These are phyloP conservation scores for Mucor velutinosus DNA, from an alignment of 371 early-diverging fungal species.

Conservation along the genomic window DNA sequence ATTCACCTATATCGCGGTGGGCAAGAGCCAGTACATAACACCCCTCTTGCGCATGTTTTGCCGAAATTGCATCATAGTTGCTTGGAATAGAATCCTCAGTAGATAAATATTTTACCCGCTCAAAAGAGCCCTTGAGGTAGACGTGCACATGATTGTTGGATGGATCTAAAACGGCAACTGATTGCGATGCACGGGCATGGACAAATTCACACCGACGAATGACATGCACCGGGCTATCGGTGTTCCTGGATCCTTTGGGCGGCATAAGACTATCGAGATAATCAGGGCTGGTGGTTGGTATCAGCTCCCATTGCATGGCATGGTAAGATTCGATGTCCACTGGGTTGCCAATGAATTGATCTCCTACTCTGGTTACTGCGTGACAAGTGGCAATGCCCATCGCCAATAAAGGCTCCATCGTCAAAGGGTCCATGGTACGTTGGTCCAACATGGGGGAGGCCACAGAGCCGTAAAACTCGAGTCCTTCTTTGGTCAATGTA, in stretches of 20 bases:
- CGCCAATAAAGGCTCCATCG: constrained; percentile 56
- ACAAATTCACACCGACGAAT: constrained; percentile 91
- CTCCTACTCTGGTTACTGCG: constrained; percentile 66
- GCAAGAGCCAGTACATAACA: constrained; percentile 83
- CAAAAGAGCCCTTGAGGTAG: constrained; percentile 84
- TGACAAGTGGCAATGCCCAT: constrained; percentile 68
- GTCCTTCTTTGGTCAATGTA: constrained; percentile 75
- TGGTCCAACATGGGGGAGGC: constrained; percentile 18
- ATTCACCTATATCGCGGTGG: constrained; percentile 52
- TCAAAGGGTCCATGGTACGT: constrained; percentile 28
- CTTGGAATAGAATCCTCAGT: constrained; percentile 55
- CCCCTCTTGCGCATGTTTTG: constrained; percentile 70
- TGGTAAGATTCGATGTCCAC: constrained; percentile 75
- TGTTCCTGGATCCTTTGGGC: constrained; percentile 8
- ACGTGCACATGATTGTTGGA: constrained; percentile 57
- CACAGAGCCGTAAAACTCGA: constrained; percentile 62
- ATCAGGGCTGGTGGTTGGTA: constrained; percentile 7
- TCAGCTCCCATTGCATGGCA: constrained; percentile 29
- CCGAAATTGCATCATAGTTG: constrained; percentile 63
- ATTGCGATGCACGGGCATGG: constrained; percentile 84
- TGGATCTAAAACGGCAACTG: constrained; percentile 69
- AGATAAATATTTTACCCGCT: constrained; percentile 64
- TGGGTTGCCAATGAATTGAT: constrained; percentile 79
- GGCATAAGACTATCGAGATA: constrained; percentile 29
- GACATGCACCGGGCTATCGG: constrained; percentile 39